phyloP scores from a whole-genome alignment of 2,329 filamentous ascomycete species.

The Pseudogymnoascus sp. region DNA sequence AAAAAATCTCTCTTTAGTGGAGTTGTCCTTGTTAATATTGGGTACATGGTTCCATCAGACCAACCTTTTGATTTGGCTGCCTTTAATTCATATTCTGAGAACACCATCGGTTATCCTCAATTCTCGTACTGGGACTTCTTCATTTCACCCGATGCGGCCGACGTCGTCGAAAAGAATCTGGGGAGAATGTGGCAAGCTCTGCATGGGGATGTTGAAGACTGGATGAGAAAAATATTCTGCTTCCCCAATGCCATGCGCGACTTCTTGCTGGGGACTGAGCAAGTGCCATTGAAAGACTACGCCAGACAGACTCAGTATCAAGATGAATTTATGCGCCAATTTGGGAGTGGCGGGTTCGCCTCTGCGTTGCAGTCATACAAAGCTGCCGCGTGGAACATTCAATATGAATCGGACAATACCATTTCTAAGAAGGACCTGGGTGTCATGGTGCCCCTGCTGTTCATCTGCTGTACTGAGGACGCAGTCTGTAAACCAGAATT shows the following conservation, averaged over 20 bases:
- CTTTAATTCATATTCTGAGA: slow-evolving; percentile 27
- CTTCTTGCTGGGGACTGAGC: slow-evolving; percentile 20
- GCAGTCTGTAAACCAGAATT: slow-evolving; percentile 29
- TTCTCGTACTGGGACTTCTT: slow-evolving; percentile 42
- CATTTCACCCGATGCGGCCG: slow-evolving; percentile 32
- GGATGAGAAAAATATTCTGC: slow-evolving; percentile 33
- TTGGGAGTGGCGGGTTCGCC: slow-evolving; percentile 29
- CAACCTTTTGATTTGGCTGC: slow-evolving; percentile 32
- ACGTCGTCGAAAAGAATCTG: slow-evolving; percentile 32
- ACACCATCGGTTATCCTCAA: slow-evolving; percentile 31
- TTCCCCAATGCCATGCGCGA: slow-evolving; percentile 29
- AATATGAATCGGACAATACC: slow-evolving; percentile 25
- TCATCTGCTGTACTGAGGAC: slow-evolving; percentile 29
- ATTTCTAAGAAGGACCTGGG: slow-evolving; percentile 19
- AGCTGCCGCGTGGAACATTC: slow-evolving; percentile 22
- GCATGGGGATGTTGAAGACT: slow-evolving; percentile 28
- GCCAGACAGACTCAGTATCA: slow-evolving; percentile 28
- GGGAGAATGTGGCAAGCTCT: slow-evolving; percentile 32
- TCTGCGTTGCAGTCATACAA: slow-evolving; percentile 34
- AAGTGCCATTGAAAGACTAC: slow-evolving; percentile 29
- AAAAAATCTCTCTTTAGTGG: slow-evolving; percentile 34
- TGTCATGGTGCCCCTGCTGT: slow-evolving; percentile 33
- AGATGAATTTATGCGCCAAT: slow-evolving; percentile 30
- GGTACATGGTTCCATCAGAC: slow-evolving; percentile 32
- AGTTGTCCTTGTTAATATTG: slow-evolving; percentile 36